Conservation (phyloP, 1,139 yeast species). For the Fermentozyma sake region DNA sequence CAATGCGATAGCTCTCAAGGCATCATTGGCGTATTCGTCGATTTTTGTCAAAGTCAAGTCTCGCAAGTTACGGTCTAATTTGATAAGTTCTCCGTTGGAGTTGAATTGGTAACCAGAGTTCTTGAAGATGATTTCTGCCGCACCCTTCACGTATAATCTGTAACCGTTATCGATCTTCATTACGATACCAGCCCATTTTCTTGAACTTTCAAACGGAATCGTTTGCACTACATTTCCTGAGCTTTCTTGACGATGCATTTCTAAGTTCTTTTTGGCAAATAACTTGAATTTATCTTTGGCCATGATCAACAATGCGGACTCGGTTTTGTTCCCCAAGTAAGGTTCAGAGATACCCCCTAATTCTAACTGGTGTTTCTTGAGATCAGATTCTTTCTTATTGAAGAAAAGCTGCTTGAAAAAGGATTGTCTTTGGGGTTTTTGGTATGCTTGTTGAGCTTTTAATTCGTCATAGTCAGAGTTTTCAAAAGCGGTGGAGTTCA, state of each 20-base stretch:
- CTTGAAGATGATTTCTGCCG: slow-evolving; percentile 79
- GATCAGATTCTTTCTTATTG: slow-evolving; percentile 7
- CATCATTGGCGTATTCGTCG: slow-evolving; percentile 63
- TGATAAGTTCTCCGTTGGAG: slow-evolving; percentile 23
- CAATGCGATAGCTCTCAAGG: slow-evolving; percentile 79
- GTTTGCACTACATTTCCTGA: slow-evolving; percentile 52
- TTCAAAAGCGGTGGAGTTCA: slow-evolving; percentile 90
- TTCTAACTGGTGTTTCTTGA: slow-evolving; percentile 12
- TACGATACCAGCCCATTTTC: slow-evolving; percentile 90
- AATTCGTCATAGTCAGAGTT: slow-evolving; percentile 44
- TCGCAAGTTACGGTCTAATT: slow-evolving; percentile 27
- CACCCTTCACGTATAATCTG: slow-evolving; percentile 82
- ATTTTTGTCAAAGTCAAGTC: slow-evolving; percentile 44
- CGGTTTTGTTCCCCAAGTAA: slow-evolving; percentile 90
- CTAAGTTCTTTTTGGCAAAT: slow-evolving; percentile 35
- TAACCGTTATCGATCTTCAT: slow-evolving; percentile 46
- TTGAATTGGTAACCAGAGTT: slow-evolving; percentile 45
- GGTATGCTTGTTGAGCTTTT: slow-evolving; percentile 23
- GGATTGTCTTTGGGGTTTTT: slow-evolving; percentile 27
- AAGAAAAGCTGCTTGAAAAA: slow-evolving; percentile 9
- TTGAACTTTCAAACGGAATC: slow-evolving; percentile 87
- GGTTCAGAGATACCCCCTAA: slow-evolving; percentile 43
- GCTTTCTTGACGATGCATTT: slow-evolving; percentile 32
- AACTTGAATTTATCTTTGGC: slow-evolving; percentile 56
- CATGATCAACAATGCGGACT: slow-evolving; percentile 74